Conservation (phyloP, 2,329 filamentous ascomycete species). For the Penicillium sp. region DNA sequence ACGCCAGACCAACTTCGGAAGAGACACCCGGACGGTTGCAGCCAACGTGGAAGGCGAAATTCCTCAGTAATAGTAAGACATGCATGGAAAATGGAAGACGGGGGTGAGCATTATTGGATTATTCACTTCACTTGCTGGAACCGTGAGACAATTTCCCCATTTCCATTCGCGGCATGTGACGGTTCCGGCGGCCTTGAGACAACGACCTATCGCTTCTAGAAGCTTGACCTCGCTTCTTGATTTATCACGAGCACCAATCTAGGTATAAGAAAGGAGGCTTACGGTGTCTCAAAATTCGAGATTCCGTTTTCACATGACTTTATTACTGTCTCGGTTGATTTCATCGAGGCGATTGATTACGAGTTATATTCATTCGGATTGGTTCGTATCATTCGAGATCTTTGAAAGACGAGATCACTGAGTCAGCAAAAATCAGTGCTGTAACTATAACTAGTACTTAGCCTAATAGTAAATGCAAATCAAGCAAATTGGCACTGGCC, state of each 20-base stretch:
- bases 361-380: neutral
- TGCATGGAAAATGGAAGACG: conserved; percentile 4
- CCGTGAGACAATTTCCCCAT: neutral
- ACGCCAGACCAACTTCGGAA: neutral
- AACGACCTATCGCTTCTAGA: conserved; percentile 9
- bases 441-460: neutral
- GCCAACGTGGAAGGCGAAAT: conserved; percentile 11
- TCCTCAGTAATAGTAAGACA: neutral
- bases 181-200: conserved; percentile 5
- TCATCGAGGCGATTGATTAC: neutral
- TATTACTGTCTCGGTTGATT: neutral
- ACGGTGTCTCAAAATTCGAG: conserved; percentile 9
- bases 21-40: conserved; percentile 7
- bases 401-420: neutral
- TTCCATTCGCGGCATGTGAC: conserved; percentile 2
- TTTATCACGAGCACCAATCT: neutral
- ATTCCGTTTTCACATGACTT: neutral
- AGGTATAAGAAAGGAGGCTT: neutral
- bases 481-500: neutral
- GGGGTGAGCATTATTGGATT: neutral
- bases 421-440: neutral
- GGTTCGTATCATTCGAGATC: neutral
- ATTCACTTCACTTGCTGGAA: neutral
- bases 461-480: neutral
- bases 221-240: conserved; percentile 1